These are phyloP conservation scores for Escovopsis sp. DNA, from an alignment of 2,329 filamentous ascomycete species.

Conservation along the genomic window DNA sequence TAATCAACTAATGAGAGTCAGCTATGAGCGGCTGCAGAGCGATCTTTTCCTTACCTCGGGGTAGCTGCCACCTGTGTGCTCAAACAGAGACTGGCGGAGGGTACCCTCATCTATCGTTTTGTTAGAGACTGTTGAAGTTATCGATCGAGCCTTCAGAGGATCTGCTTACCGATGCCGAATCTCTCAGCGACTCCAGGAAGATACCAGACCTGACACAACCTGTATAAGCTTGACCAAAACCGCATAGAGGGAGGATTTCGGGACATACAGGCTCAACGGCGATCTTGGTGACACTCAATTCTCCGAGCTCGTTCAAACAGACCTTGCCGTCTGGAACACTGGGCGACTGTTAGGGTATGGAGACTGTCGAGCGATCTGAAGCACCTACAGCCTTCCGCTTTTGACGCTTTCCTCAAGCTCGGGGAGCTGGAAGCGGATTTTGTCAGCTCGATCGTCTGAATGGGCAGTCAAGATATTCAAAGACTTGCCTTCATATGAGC, in stretches of 20 bases:
- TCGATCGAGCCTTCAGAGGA: not conserved
- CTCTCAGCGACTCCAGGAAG: constrained; percentile 76
- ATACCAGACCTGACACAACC: constrained; percentile 49
- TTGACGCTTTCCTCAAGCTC: constrained; percentile 83
- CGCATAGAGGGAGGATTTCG: not conserved
- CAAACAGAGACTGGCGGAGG: constrained; percentile 75
- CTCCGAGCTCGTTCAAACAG: constrained; percentile 70
- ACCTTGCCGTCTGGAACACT: constrained; percentile 70
- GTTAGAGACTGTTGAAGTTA: constrained; percentile 11
- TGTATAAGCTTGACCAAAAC: not conserved
- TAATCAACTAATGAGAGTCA: constrained; percentile 51
- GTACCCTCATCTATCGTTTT: constrained; percentile 56
- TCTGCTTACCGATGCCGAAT: constrained; percentile 63
- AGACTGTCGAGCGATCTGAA: not conserved
- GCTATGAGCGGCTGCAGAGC: constrained; percentile 1
- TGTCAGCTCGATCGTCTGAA: too few relatives aligned
- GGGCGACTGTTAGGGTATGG: constrained; percentile 5
- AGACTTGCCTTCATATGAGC: constrained; percentile 66
- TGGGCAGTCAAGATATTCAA: not conserved
- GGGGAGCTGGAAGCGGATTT: constrained; percentile 40
- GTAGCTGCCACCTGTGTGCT: constrained; percentile 91
- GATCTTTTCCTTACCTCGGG: constrained; percentile 45
- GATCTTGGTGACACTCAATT: constrained; percentile 89
- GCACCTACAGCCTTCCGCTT: constrained; percentile 52
- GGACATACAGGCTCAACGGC: constrained; percentile 75